Evolutionary conservation across 2,329 filamentous ascomycete species (phyloP), one percentile per base, ranked within the genome.

Genomic region (Coniochaeta hoffmannii): DNA sequence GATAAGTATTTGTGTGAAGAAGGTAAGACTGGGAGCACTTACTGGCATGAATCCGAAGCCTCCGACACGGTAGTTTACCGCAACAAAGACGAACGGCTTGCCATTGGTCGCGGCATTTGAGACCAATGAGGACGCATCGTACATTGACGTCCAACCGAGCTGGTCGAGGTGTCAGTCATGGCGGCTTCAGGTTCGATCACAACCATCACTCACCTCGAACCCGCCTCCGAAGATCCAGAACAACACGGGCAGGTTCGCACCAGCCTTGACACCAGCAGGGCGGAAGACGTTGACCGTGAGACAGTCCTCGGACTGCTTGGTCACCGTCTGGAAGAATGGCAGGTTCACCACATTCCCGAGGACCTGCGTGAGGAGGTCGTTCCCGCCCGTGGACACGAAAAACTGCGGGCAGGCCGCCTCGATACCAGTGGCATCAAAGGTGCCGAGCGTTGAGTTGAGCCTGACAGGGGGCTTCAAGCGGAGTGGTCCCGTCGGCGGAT

Each of bases 1-100:
- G n/a, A n/a, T n/a, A n/a, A n/a, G n/a, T n/a, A n/a, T n/a, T n/a
- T n/a, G n/a, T n/a, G n/a, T n/a, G n/a, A n/a, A n/a, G n/a, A n/a
- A n/a, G n/a, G n/a, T n/a, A n/a, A n/a, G n/a, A n/a, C n/a, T n/a
- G n/a, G n/a, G n/a, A n/a, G n/a, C n/a, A n/a, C n/a, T n/a, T n/a
- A n/a, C n/a, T n/a, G 83, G 79, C 66, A 91, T 65, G 70, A 90
- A 91, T 0, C 88, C 89, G 58, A 90, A 91, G 0, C 83, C 87
- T 8, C 81, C 86, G 0, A 89, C 74, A 1, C 88, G 85, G 70
- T 95, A 92, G 71, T 91, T 92, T 64, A 92, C 83, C 0, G 85
- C 80, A 0, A 93, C 88, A 54, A 86, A 89, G 50, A 95, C 71
- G 59, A 93, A 83, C 0, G 86, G 85, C 69, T 88, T 82, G 31